phyloP scores from a whole-genome alignment of 2,329 filamentous ascomycete genomes.

The Trichophyton benhamiae region DNA sequence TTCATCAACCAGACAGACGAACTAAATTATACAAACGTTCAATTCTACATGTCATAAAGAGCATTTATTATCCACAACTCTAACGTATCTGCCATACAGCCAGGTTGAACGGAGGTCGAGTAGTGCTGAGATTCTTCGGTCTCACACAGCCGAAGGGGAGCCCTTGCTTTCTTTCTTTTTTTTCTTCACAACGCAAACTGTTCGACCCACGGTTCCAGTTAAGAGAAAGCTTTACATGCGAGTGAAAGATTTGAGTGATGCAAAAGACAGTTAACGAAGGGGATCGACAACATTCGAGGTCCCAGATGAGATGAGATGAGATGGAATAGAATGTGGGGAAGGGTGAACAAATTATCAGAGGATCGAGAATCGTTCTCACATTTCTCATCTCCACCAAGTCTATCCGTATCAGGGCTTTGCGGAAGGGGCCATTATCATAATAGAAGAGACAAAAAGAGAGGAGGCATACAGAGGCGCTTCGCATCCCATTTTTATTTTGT shows the following conservation, averaged over 20 bases:
- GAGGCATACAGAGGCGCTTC: neutral
- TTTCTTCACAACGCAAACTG: neutral
- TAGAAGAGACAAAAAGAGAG: neutral
- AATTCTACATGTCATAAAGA: neutral
- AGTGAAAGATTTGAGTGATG: neutral
- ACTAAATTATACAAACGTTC: neutral
- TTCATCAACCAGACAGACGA: neutral
- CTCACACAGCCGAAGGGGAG: neutral
- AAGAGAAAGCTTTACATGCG: neutral
- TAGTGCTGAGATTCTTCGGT: neutral
- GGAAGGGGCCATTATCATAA: neutral
- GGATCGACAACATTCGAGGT: neutral
- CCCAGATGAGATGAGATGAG: neutral
- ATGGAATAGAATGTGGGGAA: no score
- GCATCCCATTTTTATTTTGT: neutral
- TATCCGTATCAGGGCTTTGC: neutral
- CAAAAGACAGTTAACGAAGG: neutral
- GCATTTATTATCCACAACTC: neutral
- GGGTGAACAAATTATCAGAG: neutral
- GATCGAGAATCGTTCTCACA: neutral
- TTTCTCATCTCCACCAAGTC: constrained; percentile 2
- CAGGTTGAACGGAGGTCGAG: neutral
- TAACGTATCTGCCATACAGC: neutral
- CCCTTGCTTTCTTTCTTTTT: neutral
- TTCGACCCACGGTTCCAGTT: neutral